Base-by-base conservation (phyloP, 345 rosid genomes). In the Euphorbia peplus region DNA sequence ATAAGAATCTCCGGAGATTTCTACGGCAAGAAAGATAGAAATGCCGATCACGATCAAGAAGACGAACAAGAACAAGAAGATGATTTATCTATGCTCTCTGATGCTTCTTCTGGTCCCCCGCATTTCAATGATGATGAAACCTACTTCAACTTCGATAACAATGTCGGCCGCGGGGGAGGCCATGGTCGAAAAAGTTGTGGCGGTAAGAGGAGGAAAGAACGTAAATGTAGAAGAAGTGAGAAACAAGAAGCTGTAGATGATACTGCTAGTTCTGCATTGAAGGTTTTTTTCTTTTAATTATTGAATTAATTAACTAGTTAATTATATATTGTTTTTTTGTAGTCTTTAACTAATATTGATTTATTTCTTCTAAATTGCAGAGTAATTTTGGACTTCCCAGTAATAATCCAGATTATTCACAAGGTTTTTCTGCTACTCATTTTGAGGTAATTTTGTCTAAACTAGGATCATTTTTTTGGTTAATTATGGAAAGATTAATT, bases 101-200 rank as follows among this genome's bases (percentile, higher is more conserved):
- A 93, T 79, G 98, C 98, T 61, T 93, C 98, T 69, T 93, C 98
- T n/a, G 98, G 97, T 16, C 96, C 98, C 64, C 92, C 92, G 26
- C 88, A 82, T 75, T 59, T 88, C 32, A 65, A 53, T 22, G 88
- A 88, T 64, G 88, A 86, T 12, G 77, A 78, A 68, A 73, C 30
- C 11, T 68, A 55, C 66, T 73, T 37, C 72, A 71, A 60, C 62
- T 66, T 63, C 46, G 64, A 66, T 61, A 60, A 61, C 56, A 72
- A 62, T 64, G 73, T 55, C 80, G 53, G 5, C 66, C 14, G n/a
- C 41, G 25, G 14, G 30, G 30, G 25, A 11, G 37, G 56, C 51
- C 16, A 18, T 64, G 41, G 55, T 21, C 59, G 58, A 3, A 64
- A 63, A 30, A 69, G 71, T 32, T 74, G 81, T 30, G 79, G 75